Conservation (phyloP, 2,329 filamentous ascomycete genomes). For the Aureobasidium namibiae region DNA sequence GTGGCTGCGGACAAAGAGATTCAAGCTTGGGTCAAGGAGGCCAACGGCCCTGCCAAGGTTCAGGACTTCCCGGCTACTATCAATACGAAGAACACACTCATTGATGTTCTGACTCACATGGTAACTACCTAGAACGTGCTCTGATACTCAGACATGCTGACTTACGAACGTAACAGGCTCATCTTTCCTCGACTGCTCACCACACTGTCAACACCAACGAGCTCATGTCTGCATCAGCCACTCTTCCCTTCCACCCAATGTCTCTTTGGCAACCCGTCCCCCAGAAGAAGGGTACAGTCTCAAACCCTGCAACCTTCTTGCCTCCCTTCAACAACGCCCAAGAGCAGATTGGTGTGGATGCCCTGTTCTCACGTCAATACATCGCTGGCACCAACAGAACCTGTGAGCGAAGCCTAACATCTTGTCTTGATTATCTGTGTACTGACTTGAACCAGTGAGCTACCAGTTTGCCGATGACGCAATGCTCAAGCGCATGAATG, state of each 20-base stretch:
- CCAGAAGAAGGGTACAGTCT: background rate
- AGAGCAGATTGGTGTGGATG: background rate
- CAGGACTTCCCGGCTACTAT: background rate
- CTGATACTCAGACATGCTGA: background rate
- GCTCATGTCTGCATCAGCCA: background rate
- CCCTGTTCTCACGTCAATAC: background rate
- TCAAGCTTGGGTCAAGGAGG: background rate
- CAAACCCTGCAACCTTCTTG: background rate
- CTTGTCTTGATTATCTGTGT: background rate
- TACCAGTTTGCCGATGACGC: background rate
- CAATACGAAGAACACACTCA: background rate
- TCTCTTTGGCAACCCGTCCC: background rate
- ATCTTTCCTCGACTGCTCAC: background rate
- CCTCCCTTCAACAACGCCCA: background rate
- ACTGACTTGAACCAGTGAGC: background rate
- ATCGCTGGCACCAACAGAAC: background rate
- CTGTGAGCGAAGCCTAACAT: background rate
- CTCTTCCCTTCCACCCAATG: background rate
- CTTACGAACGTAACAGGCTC: background rate
- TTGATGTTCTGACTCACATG: background rate
- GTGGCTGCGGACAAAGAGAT: background rate
- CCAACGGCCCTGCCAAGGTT: background rate
- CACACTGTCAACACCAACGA: constrained; percentile 4
- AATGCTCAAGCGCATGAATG: background rate
- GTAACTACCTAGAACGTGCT: background rate